phyloP scores from a whole-genome alignment of 176 grass and related monocot species.

The Phragmites australis region DNA sequence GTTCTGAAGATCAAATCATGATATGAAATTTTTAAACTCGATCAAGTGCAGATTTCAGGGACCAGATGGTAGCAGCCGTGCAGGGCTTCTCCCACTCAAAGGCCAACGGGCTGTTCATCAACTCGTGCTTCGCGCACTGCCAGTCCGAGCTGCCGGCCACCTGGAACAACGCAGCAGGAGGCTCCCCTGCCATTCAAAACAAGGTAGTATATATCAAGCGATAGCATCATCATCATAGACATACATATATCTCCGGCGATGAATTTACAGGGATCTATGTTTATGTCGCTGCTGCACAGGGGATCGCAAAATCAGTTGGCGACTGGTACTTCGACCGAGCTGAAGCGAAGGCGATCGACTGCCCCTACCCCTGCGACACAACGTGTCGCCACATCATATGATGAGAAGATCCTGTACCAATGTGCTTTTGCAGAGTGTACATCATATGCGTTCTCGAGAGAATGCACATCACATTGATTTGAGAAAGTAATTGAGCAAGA shows the following conservation, averaged over 20 bases:
- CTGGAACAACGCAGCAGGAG: conserved; percentile 43
- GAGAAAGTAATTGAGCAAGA: neutral
- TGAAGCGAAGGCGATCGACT: conserved; percentile 73
- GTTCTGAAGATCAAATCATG: neutral
- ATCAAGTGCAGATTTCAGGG: conserved; percentile 60
- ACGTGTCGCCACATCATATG: conserved; percentile 69
- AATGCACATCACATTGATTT: neutral
- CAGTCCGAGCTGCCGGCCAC: conserved; percentile 57
- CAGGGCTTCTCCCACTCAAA: conserved; percentile 41
- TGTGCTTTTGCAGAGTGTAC: neutral
- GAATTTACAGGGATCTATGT: neutral
- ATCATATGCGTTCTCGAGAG: neutral
- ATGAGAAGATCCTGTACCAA: neutral
- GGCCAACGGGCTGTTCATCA: conserved; percentile 74
- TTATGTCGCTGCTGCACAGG: conserved; percentile 25
- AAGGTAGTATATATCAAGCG: conserved; percentile 51
- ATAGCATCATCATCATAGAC: too few species aligned
- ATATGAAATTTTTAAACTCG: neutral
- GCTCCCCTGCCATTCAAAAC: conserved; percentile 55
- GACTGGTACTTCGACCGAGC: conserved; percentile 89
- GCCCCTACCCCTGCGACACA: conserved; percentile 71
- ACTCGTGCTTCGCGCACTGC: conserved; percentile 92
- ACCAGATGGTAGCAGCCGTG: conserved; percentile 60
- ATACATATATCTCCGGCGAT: neutral
- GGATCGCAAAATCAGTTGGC: conserved; percentile 70